Conservation (phyloP, 2,329 filamentous ascomycete species). For the Aspergillus fijiensis region DNA sequence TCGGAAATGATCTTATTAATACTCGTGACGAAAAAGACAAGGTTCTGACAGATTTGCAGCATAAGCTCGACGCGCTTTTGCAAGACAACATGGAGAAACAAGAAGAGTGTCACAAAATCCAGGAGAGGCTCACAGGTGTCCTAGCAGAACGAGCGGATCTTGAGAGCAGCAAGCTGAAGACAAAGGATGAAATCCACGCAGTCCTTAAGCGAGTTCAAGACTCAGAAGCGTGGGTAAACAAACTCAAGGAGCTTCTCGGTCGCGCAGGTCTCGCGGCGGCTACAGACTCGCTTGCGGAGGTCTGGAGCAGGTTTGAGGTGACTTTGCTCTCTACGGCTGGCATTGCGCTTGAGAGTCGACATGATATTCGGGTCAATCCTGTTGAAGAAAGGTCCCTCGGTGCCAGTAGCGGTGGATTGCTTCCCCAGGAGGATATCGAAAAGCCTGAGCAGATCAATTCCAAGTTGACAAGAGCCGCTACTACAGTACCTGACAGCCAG, state of each 20-base stretch:
- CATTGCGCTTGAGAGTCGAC: background rate
- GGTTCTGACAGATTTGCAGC: slow-evolving; percentile 12
- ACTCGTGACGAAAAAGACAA: slow-evolving; percentile 8
- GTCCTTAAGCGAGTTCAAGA: slow-evolving; percentile 27
- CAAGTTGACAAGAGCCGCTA: background rate
- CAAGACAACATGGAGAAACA: slow-evolving; percentile 21
- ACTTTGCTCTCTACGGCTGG: slow-evolving; percentile 12
- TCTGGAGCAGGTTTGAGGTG: slow-evolving; percentile 22
- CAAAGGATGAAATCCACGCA: slow-evolving; percentile 25
- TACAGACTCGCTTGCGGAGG: slow-evolving; percentile 19
- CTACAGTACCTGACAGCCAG: background rate
- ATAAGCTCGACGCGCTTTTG: slow-evolving; percentile 17
- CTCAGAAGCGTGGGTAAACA: slow-evolving; percentile 25
- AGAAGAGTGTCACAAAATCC: slow-evolving; percentile 24
- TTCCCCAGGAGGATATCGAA: background rate
- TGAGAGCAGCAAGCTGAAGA: slow-evolving; percentile 22
- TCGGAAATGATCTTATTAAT: slow-evolving; percentile 21
- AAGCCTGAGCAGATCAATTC: background rate
- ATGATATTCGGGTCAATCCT: too few species aligned
- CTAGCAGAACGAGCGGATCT: slow-evolving; percentile 17
- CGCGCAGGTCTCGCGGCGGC: slow-evolving; percentile 16
- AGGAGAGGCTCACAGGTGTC: slow-evolving; percentile 13
- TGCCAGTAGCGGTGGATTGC: too few species aligned
- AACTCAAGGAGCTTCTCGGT: slow-evolving; percentile 21
- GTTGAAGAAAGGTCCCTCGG: too few species aligned